Conservation (phyloP, 1,284 basidiomycete genomes). For the Cryptococcus amylolentus region DNA sequence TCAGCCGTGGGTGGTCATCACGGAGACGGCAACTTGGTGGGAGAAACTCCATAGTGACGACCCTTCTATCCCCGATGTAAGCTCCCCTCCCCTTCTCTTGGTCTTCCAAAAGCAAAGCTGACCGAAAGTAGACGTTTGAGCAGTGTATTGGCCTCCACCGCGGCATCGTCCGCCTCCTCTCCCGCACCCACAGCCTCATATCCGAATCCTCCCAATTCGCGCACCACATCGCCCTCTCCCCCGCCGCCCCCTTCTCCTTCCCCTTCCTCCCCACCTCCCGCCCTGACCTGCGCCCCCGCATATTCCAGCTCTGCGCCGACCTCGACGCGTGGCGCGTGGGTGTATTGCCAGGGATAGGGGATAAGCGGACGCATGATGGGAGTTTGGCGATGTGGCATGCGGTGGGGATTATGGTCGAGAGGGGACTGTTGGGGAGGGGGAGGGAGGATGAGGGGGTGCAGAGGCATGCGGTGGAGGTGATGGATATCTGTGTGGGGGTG, state of each 20-base stretch:
- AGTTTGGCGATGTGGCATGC: slow-evolving; percentile 38
- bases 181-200: slow-evolving; percentile 5
- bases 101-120: background rate
- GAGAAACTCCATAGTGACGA: slow-evolving; percentile 21
- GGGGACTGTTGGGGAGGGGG: slow-evolving; percentile 24
- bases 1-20: slow-evolving; percentile 17
- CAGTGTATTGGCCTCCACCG: slow-evolving; percentile 29
- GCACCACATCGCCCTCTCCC: background rate
- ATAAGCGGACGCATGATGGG: slow-evolving; percentile 29
- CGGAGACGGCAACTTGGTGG: slow-evolving; percentile 30
- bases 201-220: slow-evolving; percentile 4
- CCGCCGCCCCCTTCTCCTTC: background rate
- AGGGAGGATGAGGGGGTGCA: slow-evolving; percentile 29
- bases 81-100: background rate
- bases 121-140: slow-evolving; percentile 21
- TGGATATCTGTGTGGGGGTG: slow-evolving; percentile 33
- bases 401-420: slow-evolving; percentile 28
- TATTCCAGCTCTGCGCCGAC: slow-evolving; percentile 3
- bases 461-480: slow-evolving; percentile 25
- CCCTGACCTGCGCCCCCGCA: slow-evolving; percentile 3
- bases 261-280: background rate
- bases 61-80: slow-evolving; percentile 5
- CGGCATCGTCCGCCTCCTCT: slow-evolving; percentile 19
- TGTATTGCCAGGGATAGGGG: slow-evolving; percentile 5
- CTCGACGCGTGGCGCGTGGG: slow-evolving; percentile 7